A percentile compares a stretch with the other conserved stretches of the same genome.
phyloP scores from a whole-genome alignment of 2,329 filamentous ascomycete genomes.

The Stagonosporopsis tanaceti region DNA sequence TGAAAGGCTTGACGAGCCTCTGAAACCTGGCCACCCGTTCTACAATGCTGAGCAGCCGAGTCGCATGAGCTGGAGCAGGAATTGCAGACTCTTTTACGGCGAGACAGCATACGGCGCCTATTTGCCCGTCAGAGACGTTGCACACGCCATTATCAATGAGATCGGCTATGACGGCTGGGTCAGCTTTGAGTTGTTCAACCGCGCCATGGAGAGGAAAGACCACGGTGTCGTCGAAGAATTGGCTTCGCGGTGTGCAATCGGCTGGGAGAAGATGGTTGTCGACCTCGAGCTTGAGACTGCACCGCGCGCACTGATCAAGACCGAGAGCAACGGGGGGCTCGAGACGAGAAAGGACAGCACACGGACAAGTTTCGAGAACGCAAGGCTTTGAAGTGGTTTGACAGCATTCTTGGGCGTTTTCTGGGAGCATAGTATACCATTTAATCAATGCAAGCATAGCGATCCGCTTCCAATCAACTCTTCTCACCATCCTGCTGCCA shows the following conservation, averaged over 20 bases:
- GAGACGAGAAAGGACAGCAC: conserved; percentile 26
- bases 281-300: conserved; percentile 44
- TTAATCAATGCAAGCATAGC: conserved; percentile 13
- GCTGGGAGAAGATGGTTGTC: conserved; percentile 60
- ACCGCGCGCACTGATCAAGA: background rate
- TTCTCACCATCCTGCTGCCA: background rate
- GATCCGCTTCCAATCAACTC: background rate
- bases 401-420: conserved; percentile 4
- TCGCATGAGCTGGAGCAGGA: conserved; percentile 81
- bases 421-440: conserved; percentile 10
- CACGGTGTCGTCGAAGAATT: conserved; percentile 63
- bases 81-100: conserved; percentile 75
- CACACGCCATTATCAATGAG: conserved; percentile 67
- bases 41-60: conserved; percentile 65
- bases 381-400: conserved; percentile 2
- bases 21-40: conserved; percentile 65
- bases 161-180: conserved; percentile 74
- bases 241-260: conserved; percentile 59
- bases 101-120: conserved; percentile 69
- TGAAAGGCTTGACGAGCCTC: conserved; percentile 66
- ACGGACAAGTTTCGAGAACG: conserved; percentile 17
- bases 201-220: conserved; percentile 63
- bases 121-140: conserved; percentile 69
- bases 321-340: conserved; percentile 2
- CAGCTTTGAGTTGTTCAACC: conserved; percentile 74